phyloP scores from a whole-genome alignment of 768 basidiomycete genomes.

The Candolleomyces aberdarensis region DNA sequence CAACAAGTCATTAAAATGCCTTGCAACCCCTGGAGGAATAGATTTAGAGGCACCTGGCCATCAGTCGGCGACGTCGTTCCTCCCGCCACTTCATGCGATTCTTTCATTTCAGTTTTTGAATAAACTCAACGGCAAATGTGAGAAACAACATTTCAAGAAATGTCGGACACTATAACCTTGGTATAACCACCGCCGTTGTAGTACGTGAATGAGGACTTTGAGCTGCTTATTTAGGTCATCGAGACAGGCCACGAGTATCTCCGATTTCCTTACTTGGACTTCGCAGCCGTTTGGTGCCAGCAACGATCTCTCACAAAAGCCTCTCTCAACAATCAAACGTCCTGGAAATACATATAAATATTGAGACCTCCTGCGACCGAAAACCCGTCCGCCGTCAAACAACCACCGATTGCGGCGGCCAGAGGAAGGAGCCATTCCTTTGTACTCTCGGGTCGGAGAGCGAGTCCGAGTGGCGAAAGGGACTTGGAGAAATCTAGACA shows the following conservation, averaged over 20 bases:
- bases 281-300: background rate
- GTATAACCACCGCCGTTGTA: background rate
- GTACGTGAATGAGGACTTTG: background rate
- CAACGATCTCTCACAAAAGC: background rate
- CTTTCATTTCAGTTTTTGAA: background rate
- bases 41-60: background rate
- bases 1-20: no score
- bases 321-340: background rate
- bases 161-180: background rate
- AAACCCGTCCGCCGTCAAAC: no score
- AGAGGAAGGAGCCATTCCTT: no score
- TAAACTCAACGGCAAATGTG: background rate
- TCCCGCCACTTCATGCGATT: constrained; percentile 1
- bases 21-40: background rate
- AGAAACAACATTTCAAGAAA: background rate
- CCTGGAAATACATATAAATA: no score
- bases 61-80: background rate
- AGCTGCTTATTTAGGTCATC: background rate
- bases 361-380: no score
- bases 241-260: background rate
- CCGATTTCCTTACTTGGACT: background rate
- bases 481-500: no score
- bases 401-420: no score
- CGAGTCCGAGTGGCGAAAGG: no score
- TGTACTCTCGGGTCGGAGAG: no score